Percentiles rank a stretch among this genome's conserved stretches.
These are phyloP conservation scores for Aspergillus cristatus DNA, from an alignment of 495 filamentous ascomycete genomes.

Conservation along the genomic window DNA sequence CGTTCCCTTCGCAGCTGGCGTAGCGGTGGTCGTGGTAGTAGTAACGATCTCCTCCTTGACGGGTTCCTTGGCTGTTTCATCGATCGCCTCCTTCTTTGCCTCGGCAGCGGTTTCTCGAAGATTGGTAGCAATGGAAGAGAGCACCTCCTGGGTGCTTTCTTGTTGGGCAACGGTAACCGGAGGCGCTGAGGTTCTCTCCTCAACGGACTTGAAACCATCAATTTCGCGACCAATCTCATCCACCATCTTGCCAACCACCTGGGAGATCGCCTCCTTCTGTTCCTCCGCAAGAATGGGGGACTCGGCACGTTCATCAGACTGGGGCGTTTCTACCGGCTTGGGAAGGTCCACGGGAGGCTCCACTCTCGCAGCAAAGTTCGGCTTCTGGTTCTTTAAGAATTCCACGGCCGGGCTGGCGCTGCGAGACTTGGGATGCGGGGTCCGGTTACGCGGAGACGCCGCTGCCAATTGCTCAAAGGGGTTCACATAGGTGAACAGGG, in stretches of 20 bases:
- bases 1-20: conserved; percentile 48
- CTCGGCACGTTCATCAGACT: conserved; percentile 15
- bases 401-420: conserved; percentile 29
- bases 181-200: conserved; percentile 14
- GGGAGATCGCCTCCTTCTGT: conserved; percentile 57
- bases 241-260: conserved; percentile 61
- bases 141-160: conserved; percentile 23
- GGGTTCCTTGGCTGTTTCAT: conserved; percentile 42
- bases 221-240: conserved; percentile 60
- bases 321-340: conserved; percentile 3
- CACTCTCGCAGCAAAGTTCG: conserved; percentile 13
- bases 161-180: conserved; percentile 18
- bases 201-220: conserved; percentile 46
- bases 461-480: conserved; percentile 70
- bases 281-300: conserved; percentile 26
- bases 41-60: conserved; percentile 49
- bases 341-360: conserved; percentile 6
- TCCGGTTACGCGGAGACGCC: conserved; percentile 53
- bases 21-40: conserved; percentile 41
- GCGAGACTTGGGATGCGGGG: conserved; percentile 32
- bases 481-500: conserved; percentile 68
- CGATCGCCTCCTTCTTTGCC: conserved; percentile 22
- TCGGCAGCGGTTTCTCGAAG: conserved; percentile 28
- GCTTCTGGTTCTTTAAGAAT: conserved; percentile 15
- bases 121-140: conserved; percentile 24